These are phyloP conservation scores for Samsoniella hepiali DNA, from an alignment of 2,329 filamentous ascomycete genomes.

Conservation along the genomic window DNA sequence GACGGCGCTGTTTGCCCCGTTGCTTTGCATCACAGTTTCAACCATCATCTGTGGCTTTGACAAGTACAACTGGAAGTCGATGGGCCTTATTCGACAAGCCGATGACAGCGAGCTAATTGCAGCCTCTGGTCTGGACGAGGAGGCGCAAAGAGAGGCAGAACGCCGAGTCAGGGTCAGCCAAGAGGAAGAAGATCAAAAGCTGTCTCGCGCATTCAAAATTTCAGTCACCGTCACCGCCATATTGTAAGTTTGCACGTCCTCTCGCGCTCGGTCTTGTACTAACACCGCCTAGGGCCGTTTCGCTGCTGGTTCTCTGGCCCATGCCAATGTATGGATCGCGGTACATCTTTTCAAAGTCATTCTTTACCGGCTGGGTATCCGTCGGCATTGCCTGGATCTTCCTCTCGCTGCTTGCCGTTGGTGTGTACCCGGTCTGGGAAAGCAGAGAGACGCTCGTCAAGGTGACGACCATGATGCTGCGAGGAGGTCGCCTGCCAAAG, in stretches of 20 bases:
- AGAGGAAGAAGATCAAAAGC: slow-evolving; percentile 46
- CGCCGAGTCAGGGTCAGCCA: slow-evolving; percentile 19
- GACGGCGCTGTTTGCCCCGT: slow-evolving; percentile 67
- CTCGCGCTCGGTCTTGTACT: neutral
- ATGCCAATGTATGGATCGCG: slow-evolving; percentile 84
- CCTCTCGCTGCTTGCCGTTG: slow-evolving; percentile 67
- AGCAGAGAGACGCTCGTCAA: slow-evolving; percentile 56
- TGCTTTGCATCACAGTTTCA: slow-evolving; percentile 73
- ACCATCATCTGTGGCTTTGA: slow-evolving; percentile 58
- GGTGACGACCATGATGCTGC: slow-evolving; percentile 23
- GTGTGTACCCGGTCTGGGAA: slow-evolving; percentile 78
- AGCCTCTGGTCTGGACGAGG: slow-evolving; percentile 49
- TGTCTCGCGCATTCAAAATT: slow-evolving; percentile 52
- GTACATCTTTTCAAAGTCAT: slow-evolving; percentile 60
- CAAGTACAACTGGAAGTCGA: slow-evolving; percentile 82
- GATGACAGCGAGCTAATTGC: slow-evolving; percentile 73
- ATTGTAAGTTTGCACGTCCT: slow-evolving; percentile 26
- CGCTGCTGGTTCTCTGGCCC: slow-evolving; percentile 79
- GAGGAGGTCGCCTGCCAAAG: slow-evolving; percentile 17
- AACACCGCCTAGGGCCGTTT: slow-evolving; percentile 48
- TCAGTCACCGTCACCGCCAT: slow-evolving; percentile 35
- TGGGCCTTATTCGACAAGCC: slow-evolving; percentile 73
- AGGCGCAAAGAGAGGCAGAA: slow-evolving; percentile 25
- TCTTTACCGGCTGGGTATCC: slow-evolving; percentile 72
- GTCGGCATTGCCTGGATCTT: slow-evolving; percentile 73